Base-by-base conservation (phyloP, 2,329 filamentous ascomycete genomes). In the Colletotrichum endophyticum region DNA sequence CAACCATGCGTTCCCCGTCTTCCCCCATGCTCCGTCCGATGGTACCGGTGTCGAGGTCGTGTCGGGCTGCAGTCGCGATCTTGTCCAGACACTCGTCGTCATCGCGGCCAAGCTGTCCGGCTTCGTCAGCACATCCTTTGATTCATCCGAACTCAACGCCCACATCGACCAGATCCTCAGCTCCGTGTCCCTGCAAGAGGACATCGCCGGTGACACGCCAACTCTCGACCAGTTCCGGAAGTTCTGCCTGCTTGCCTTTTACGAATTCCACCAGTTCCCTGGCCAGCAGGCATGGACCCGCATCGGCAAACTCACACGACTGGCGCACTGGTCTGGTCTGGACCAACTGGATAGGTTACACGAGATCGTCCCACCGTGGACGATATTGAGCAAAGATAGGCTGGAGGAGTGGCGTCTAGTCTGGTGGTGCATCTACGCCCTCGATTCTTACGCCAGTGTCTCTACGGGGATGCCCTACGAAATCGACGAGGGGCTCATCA, bases 381-480 rank as follows among this genome's bases (percentile, higher is more conserved):
- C 22, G 27, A 69, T 34, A 59, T 69, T 69, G 69, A 66, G 30
- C 62, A 39, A 66, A 1, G 36, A 66, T 44, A 28, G 25, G 3
- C 62, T 66, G 16, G 62, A 79, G 15, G 78, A 78, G 27, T 79
- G 78, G 78, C 77, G 78, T 6, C 70, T 77, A 6, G 30, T 78
- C 8, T 79, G 77, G 77, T 79, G 78, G 78, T 75, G 74, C 68
- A 75, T 79, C 19, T 79, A 77, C 59, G 69, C 74, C 44, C 74
- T 79, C 25, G 78, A 79, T 32, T 78, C 78, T 0, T 79, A 78
- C 62, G 66, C 74, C n/a, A 78, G 77, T 19, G 62, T 79, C 5
- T 56, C 78, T 0, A 57, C 78, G 0, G 78, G 78, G 12, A 78
- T 72, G 49, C 77, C 77, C 16, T 79, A 77, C 15, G 27, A 72